Base-by-base conservation (phyloP, 2,329 filamentous ascomycete species). In the Diaporthe eres region DNA sequence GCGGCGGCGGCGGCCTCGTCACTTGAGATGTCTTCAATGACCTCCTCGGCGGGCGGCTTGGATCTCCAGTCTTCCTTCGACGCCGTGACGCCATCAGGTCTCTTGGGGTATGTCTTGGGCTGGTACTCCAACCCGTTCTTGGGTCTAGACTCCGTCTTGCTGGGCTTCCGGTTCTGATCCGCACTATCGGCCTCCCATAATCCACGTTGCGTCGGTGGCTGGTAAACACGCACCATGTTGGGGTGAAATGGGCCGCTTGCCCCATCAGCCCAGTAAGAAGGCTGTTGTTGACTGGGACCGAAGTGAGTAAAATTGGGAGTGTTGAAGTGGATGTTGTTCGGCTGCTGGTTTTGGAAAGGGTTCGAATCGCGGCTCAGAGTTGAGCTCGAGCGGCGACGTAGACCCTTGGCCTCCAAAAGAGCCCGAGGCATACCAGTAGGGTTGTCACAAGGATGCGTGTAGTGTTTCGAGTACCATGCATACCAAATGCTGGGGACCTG, bases 391-490 rank as follows among this genome's bases (percentile, higher is more conserved):
- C 60, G 71, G 19, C 58, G 71, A 13, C 57, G 72, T 10, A 19
- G 25, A 22, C n/a, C 22, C 34, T 61, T 55, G 22, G 17, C 19
- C 39, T 72, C 68, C 22, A 61, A 58, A 22, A 47, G 44, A 5
- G 51, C 25, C 34, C 68, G 60, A 37, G 75, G 67, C 15, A 71
- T 39, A 42, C 63, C 72, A 25, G 31, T 51, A 7, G 57, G 71
- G 25, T 63, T 74, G 13, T 25, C 13, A 28, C 2, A 1, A 39
- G 15, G 37, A n/a, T n/a, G 17, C 31, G 34, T 61, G 28, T 70
- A 75, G 60, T 76, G 75, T 37, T 71, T 76, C n/a, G 75, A 76
- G 53, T 31, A 75, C 17, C 47, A 49, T 49, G 75, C 67, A 58
- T 76, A 76, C 75, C 75, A 76, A 28, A 75, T 22, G 9, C n/a